Base-by-base conservation (phyloP, 805 yeast species). In the Candida morakotiae region DNA sequence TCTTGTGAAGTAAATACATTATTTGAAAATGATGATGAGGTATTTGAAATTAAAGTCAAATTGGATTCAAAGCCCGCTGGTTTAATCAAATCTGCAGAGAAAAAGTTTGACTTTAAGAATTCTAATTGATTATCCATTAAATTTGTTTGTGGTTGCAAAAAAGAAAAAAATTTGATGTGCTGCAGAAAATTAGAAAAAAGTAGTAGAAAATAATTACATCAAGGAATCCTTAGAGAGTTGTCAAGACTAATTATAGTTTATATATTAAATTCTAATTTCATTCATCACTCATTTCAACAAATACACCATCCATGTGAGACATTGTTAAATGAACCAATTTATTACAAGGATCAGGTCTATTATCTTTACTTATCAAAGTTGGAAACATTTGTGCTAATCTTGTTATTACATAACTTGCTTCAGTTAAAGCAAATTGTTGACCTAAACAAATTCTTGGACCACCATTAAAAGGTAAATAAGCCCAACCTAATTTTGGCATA, bases 391-490 rank as follows among this genome's bases (percentile, higher is more conserved):
- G 60, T 16, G 44, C 22, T 10, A 71, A 42, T 45, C 75, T 58
- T 11, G 58, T 59, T 26, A 65, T 44, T 13, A 60, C 58, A 49
- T 70, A 73, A n/a, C 71, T 59, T n/a, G 75, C 72, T 53, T 73
- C 78, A 14, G 76, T 71, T 9, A 73, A 62, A 4, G 79, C 79
- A 55, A 71, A 72, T 52, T 73, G 78, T 58, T 73, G 78, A 31
- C 79, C 79, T 40, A 73, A 55, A 47, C 79, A 73, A 39, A 73
- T 72, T 41, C 79, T 56, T 19, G 79, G 79, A 5, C 79, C 79
- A 31, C 79, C 79, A 47, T 72, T 71, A 56, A 73, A 73, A 18
- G 78, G 78, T 25, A 73, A 52, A 51, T 65, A 73, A 16, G 70
- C 73, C 77, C 77, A 73, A 6, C 70, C 66, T 30, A 61, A 53